Conservation (phyloP, 1,284 basidiomycete genomes). For the Leccinum olivaceoglutinosum region DNA sequence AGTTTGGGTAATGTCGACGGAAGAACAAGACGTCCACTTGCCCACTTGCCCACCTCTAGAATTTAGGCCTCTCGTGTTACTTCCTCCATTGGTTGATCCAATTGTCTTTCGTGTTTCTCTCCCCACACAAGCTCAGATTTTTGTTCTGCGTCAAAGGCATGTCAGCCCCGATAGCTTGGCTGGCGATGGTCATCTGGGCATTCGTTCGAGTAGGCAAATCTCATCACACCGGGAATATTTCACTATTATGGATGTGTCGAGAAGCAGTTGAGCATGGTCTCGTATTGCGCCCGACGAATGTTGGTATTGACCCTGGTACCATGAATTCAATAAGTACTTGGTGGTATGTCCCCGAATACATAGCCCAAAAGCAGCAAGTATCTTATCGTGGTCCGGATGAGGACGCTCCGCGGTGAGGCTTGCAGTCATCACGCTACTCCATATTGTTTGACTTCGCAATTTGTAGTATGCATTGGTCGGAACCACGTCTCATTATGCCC, state of each 20-base stretch:
- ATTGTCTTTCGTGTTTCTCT: no score
- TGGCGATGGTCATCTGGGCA: no score
- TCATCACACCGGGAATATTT: constrained; percentile 13
- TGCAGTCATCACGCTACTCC: not conserved
- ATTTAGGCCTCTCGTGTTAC: no score
- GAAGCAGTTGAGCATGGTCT: constrained; percentile 13
- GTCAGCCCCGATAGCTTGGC: no score
- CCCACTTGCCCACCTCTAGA: no score
- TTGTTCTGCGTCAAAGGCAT: no score
- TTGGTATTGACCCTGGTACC: constrained; percentile 12
- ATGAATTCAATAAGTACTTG: constrained; percentile 11
- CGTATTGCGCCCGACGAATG: constrained; percentile 7
- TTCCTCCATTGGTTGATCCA: no score
- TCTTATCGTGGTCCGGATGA: not conserved
- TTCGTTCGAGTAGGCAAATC: not conserved
- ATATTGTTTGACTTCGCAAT: not conserved
- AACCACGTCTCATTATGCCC: not conserved
- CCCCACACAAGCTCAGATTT: no score
- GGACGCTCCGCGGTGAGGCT: not conserved
- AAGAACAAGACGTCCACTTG: no score
- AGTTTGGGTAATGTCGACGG: no score
- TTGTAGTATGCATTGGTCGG: not conserved
- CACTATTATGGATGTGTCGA: constrained; percentile 17
- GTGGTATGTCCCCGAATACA: constrained; percentile 19
- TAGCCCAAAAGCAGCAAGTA: not conserved